These are phyloP conservation scores for Solanum etuberosum DNA, from an alignment of 257 asterid genomes.

Conservation along the genomic window DNA sequence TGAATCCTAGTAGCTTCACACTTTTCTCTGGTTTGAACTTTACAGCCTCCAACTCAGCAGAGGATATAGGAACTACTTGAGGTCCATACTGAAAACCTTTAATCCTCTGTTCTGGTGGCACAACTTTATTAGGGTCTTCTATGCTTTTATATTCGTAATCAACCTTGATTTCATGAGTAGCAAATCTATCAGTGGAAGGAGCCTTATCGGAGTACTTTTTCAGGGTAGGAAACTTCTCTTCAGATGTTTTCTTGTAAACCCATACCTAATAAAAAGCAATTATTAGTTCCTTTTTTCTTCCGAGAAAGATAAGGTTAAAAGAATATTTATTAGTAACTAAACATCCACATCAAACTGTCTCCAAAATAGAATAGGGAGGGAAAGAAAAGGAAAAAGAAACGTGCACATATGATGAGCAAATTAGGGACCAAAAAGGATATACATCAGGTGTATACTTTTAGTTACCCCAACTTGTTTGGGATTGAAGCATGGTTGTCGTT, in stretches of 20 bases:
- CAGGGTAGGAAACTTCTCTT: conserved; percentile 87
- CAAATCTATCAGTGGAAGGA: conserved; percentile 81
- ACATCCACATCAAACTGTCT: not conserved
- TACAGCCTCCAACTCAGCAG: conserved; percentile 91
- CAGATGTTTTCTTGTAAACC: conserved; percentile 92
- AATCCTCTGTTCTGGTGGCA: conserved; percentile 96
- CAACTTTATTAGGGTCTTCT: conserved; percentile 53
- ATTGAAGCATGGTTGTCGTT: not conserved
- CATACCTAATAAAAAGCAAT: conserved; percentile 44
- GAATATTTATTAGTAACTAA: not conserved
- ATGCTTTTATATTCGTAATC: conserved; percentile 61
- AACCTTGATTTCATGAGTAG: conserved; percentile 82
- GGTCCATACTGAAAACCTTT: conserved; percentile 93
- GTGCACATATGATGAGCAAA: not conserved
- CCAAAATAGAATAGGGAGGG: not conserved
- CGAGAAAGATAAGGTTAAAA: not conserved
- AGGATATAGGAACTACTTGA: conserved; percentile 93
- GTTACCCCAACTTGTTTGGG: not conserved
- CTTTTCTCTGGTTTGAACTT: conserved; percentile 94
- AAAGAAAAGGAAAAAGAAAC: not conserved
- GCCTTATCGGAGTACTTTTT: conserved; percentile 91
- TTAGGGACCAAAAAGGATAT: not conserved
- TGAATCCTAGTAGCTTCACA: conserved; percentile 87
- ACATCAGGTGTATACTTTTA: not conserved
- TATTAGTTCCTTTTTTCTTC: not conserved